phyloP scores from a whole-genome alignment of 305 asterid species.

The Fraxinus angustifolia region DNA sequence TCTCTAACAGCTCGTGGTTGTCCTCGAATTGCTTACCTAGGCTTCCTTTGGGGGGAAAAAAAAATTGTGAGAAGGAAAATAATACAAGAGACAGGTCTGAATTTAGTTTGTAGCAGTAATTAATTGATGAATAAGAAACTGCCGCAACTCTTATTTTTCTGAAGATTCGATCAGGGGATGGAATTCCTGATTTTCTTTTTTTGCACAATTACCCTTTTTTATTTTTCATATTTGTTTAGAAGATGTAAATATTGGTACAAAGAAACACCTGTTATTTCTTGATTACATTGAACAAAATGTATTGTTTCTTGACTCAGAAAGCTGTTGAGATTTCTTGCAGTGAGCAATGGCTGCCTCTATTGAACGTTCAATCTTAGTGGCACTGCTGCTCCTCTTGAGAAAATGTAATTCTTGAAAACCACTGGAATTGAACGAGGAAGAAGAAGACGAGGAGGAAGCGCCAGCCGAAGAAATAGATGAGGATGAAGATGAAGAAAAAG shows the following conservation, averaged over 20 bases:
- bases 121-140: background rate
- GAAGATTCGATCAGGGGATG: background rate
- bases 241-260: background rate
- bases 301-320: slow-evolving; percentile 23
- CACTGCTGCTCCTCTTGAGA: slow-evolving; percentile 63
- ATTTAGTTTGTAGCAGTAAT: background rate
- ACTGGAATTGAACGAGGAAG: slow-evolving; percentile 43
- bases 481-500: slow-evolving; percentile 56
- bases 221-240: background rate
- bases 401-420: slow-evolving; percentile 37
- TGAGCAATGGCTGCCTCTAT: slow-evolving; percentile 89
- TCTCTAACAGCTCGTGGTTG: background rate
- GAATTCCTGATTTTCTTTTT: background rate
- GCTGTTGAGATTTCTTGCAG: slow-evolving; percentile 70
- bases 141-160: background rate
- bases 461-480: slow-evolving; percentile 34
- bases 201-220: background rate
- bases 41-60: background rate
- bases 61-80: background rate
- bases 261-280: background rate
- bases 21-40: background rate
- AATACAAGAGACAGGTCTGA: background rate
- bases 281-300: slow-evolving; percentile 7
- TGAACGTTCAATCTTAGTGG: slow-evolving; percentile 58
- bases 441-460: slow-evolving; percentile 26